These are phyloP conservation scores for Candida nanaspora DNA, from an alignment of 805 yeast genomes.

Conservation along the genomic window DNA sequence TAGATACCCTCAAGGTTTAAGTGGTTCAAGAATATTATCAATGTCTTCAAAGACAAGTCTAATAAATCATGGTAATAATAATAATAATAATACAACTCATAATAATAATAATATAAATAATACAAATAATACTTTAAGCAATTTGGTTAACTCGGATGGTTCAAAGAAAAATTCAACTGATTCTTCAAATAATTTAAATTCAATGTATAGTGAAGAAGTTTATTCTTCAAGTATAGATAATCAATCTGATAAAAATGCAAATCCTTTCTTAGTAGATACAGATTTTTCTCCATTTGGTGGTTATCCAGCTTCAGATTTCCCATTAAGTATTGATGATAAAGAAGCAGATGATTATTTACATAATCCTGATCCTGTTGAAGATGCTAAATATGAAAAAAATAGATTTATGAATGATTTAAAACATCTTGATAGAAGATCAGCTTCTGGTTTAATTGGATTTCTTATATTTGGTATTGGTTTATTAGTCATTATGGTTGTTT, in stretches of 20 bases:
- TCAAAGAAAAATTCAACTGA: constrained; percentile 3
- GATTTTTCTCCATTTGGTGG: constrained; percentile 94
- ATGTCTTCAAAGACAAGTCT: constrained; percentile 26
- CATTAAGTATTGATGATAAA: constrained; percentile 83
- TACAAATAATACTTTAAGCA: constrained; percentile 1
- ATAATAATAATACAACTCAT: too few relatives aligned
- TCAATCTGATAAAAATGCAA: constrained; percentile 5
- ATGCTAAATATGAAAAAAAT: constrained; percentile 75
- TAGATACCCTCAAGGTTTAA: constrained; percentile 56
- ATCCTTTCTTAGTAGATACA: constrained; percentile 33
- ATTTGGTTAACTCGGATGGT: too few relatives aligned
- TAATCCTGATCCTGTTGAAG: constrained; percentile 93
- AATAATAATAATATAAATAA: constrained; percentile 1
- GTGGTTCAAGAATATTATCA: constrained; percentile 51
- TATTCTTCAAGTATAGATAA: not conserved
- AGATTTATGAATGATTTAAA: constrained; percentile 59
- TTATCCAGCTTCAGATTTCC: constrained; percentile 89
- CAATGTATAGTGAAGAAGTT: constrained; percentile 3
- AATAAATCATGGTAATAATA: constrained; percentile 2
- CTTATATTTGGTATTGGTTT: constrained; percentile 52
- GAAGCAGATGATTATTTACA: constrained; percentile 94
- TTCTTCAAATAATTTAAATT: constrained; percentile 4
- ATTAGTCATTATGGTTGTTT: constrained; percentile 60
- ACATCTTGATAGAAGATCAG: constrained; percentile 55
- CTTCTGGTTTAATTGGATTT: constrained; percentile 57